Base-by-base conservation (phyloP, 2,329 filamentous ascomycete species). In the Ramularia collo-cygni region DNA sequence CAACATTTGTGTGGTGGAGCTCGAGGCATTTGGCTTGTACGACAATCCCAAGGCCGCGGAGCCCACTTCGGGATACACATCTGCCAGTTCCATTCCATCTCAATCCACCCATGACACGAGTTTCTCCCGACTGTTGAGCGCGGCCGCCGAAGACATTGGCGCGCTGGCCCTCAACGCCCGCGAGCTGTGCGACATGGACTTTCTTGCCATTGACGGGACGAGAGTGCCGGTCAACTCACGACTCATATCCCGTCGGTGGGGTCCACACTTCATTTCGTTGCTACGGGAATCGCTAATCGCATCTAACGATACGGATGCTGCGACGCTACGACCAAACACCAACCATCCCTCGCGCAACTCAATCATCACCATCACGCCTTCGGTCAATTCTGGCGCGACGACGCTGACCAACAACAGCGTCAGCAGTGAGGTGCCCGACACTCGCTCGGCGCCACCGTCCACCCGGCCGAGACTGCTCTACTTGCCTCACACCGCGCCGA, bases 121-220 rank as follows among this genome's bases (percentile, higher is more conserved):
- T 4, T 85, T 85, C 15, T 89, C 89, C 3, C 76, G 89, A 13
- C 77, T 75, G 24, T 77, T 93, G 50, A 85, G 82, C 8, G 73
- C 76, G 24, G 83, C 85, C 9, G 89, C 89, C 1, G 83, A 93
- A 53, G 85, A 94, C 46, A 70, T 98, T 10, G 92, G 92, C 4
- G 82, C 85, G 50, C 78, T 86, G 61, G 84, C 86, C 0, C 69
- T 95, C 47, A 74, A 74, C 1, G 70, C 94, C 59, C 78, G 80
- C n/a, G 92, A 96, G 62, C 70, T 98, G 40, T 77, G 87, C 2
- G 92, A 98, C 55, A 98, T 98, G 92, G 92, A 96, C 57, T 85
- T 98, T 43, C 72, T 96, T 18, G 92, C 90, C 37, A 81, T 95
- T 29, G 84, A 85, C 14, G 90, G 90, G 15, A 90, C 95, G 60